Evolutionary conservation across 352 stramenopile species (phyloP), one percentile per base, ranked within the genome.

Genomic region (Phytophthora pluvialis): DNA sequence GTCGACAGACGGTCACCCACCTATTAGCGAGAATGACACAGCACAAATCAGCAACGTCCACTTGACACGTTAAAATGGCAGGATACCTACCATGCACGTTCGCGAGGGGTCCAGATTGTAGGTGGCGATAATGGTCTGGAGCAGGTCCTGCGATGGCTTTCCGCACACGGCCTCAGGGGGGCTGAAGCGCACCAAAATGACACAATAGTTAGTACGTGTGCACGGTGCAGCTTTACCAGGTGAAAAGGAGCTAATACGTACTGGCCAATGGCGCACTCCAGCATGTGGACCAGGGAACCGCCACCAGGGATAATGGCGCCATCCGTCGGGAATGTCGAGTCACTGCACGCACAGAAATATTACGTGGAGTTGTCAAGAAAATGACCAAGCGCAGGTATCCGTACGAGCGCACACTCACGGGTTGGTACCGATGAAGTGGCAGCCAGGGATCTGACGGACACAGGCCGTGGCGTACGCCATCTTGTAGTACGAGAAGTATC

Each of bases 401-500:
- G 59, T 15, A 29, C 25, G 13, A 50, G 43, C 29, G 33, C 21
- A 46, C 43, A 75, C 82, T 49, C 60, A 95, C 87, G 83, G 81
- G 65, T 95, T 95, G 26, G 87, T 95, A 29, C 74, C 83, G 59
- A 93, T 91, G 73, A 95, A 95, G 59, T 77, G 77, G 60, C 87
- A 95, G 31, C 73, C 81, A 12, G 80, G 79, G 62, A 90, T 91
- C 61, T 90, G 68, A 39, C 81, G 84, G 18, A 91, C 66, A 64
- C 84, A 93, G 13, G 54, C 66, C 54, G 87, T 86, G 12, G 87
- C 87, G 70, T 93, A 93, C 51, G 87, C 81, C 51, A 95, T 75
- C 71, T 95, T 95, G 83, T 91, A 95, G 76, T 91, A 95, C 54
- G 80, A 86, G 32, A 94, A 74, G 65, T 90, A 75, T 40, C 86